A percentile compares a stretch with the other conserved stretches of the same genome.
phyloP scores from a whole-genome alignment of 2,329 filamentous ascomycete species.

The Sarocladium kiliense region DNA sequence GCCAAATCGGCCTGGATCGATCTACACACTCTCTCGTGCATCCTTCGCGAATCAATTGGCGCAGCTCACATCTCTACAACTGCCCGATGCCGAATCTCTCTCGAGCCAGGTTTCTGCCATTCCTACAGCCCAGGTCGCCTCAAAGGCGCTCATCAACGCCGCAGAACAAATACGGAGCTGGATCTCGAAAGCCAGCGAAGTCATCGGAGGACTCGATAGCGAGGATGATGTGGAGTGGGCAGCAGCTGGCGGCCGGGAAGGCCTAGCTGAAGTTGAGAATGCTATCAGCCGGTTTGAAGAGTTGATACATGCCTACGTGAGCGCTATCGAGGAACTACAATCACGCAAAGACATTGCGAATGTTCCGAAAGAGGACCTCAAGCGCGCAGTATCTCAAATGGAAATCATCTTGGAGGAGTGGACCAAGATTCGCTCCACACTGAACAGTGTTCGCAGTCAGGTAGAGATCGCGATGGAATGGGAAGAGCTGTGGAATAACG shows the following conservation, averaged over 20 bases:
- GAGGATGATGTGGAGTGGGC: slow-evolving; percentile 99
- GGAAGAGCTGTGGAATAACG: slow-evolving; percentile 94
- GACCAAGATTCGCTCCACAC: slow-evolving; percentile 70
- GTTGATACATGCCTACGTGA: slow-evolving; percentile 86
- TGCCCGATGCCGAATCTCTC: slow-evolving; percentile 80
- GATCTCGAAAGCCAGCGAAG: slow-evolving; percentile 88
- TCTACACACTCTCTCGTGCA: slow-evolving; percentile 86
- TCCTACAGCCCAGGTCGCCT: slow-evolving; percentile 76
- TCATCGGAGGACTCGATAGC: slow-evolving; percentile 82
- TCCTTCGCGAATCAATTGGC: slow-evolving; percentile 92
- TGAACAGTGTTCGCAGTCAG: slow-evolving; percentile 79
- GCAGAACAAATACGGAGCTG: slow-evolving; percentile 90
- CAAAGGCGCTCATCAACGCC: slow-evolving; percentile 76
- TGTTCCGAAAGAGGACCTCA: slow-evolving; percentile 67
- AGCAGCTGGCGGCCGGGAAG: slow-evolving; percentile 77
- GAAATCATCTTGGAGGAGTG: slow-evolving; percentile 81
- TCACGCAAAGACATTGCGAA: slow-evolving; percentile 66
- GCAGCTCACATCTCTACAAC: slow-evolving; percentile 82
- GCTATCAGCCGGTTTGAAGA: slow-evolving; percentile 82
- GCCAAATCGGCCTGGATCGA: slow-evolving; percentile 70
- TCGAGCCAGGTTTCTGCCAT: slow-evolving; percentile 81
- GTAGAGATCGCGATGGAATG: slow-evolving; percentile 98
- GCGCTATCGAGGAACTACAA: slow-evolving; percentile 90
- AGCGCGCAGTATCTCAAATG: slow-evolving; percentile 78
- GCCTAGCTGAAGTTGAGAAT: slow-evolving; percentile 65